Base-by-base conservation (phyloP, 129 eudicot species). In the Apium graveolens region DNA sequence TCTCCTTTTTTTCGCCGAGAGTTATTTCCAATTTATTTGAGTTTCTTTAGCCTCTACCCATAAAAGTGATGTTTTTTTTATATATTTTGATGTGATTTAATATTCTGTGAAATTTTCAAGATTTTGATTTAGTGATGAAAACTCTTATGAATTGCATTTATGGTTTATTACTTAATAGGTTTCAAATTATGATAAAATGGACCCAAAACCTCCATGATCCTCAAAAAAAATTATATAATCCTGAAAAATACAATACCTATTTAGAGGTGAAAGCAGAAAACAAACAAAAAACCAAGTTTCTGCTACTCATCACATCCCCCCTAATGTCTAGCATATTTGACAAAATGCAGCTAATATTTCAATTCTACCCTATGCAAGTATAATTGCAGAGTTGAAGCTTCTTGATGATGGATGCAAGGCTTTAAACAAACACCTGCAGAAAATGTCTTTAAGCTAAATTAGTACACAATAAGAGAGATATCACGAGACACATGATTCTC, bases 391-490 rank as follows among this genome's bases (percentile, higher is more conserved):
- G 74, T 14, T 31, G 74, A 70, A 70, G 43, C 43, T 70, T 14
- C 27, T 0, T 34, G 74, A 70, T 69, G 7, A 69, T 69, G 27
- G 7, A 38, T 2, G 6, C 3, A 38, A 38, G 41, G 41, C 41
- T 38, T 38, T 38, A 70, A 70, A 26, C 35, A 29, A 12, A 66
- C 8, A 66, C 74, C 74, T 70, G 74, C 74, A 70, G 74, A 37
- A 70, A 70, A 14, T 37, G 74, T 70, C n/a, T 70, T 60, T 37
- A 70, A 17, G 74, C 21, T 69, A 5, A 35, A 69, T 69, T 27
- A 69, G 70, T 12, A 69, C 14, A 2, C 31, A 2, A 53, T 53
- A 24, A 55, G 65, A 16, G 7, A 46, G 53, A 46, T 46, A 46
- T 46, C 29, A 55, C 48, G 16, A 12, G 16, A 44, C 16, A 44